A percentile compares a stretch with the other conserved stretches of the same genome.
Conservation (phyloP, 176 grass and related monocot species). For the Carex scoparia region DNA sequence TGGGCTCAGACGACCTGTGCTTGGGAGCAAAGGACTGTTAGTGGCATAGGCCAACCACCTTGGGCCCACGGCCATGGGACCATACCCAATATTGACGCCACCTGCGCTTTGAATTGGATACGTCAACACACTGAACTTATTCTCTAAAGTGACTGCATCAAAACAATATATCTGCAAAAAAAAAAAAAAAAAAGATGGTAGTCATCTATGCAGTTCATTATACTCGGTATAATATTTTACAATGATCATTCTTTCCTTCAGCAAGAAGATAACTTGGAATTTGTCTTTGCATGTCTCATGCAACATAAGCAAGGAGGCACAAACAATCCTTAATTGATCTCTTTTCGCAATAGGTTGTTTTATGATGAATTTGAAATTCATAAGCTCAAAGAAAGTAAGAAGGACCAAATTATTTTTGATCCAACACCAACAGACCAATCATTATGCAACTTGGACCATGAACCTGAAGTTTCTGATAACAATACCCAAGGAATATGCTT, state of each 20-base stretch:
- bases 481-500: neutral
- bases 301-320: neutral
- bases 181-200: slow-evolving; percentile 12
- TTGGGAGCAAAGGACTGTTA: slow-evolving; percentile 72
- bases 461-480: neutral
- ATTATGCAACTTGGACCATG: neutral
- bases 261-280: neutral
- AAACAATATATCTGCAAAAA: slow-evolving; percentile 91
- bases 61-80: slow-evolving; percentile 90
- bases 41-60: slow-evolving; percentile 96
- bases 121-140: slow-evolving; percentile 84
- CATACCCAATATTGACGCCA: slow-evolving; percentile 84
- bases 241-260: neutral
- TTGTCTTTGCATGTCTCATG: neutral
- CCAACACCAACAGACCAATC: neutral
- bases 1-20: slow-evolving; percentile 85
- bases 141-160: slow-evolving; percentile 95
- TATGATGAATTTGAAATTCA: neutral
- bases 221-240: neutral
- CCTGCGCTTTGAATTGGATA: slow-evolving; percentile 90
- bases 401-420: neutral
- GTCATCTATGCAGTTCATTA: slow-evolving; percentile 10
- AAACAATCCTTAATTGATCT: neutral
- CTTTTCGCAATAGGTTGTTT: neutral
- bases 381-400: neutral